These are phyloP conservation scores for Paraphoma chrysanthemicola DNA, from an alignment of 2,329 filamentous ascomycete genomes.

Conservation along the genomic window DNA sequence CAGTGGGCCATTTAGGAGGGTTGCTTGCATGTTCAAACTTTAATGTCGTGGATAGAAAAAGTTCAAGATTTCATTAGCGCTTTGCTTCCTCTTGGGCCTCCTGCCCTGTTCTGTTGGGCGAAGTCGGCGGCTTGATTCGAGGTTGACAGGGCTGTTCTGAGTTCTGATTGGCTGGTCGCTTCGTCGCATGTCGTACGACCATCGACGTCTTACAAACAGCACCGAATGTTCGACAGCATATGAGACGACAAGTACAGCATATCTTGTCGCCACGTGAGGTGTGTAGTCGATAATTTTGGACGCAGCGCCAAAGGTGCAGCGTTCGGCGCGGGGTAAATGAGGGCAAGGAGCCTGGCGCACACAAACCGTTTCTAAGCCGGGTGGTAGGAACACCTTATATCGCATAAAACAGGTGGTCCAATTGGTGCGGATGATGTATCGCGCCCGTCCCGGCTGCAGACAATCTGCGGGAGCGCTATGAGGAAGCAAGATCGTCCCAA, in stretches of 20 bases:
- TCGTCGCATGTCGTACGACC: constrained; percentile 24
- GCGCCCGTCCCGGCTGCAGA: constrained; percentile 30
- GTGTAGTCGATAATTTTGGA: not conserved
- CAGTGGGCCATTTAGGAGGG: too few species aligned
- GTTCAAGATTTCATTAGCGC: constrained; percentile 19
- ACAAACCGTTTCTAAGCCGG: not conserved
- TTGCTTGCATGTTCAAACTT: too few species aligned
- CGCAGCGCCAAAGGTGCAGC: not conserved
- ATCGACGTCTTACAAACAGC: constrained; percentile 33
- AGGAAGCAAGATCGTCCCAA: constrained; percentile 27
- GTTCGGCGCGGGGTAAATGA: constrained; percentile 1
- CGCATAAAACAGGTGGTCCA: not conserved
- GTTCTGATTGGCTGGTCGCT: constrained; percentile 30
- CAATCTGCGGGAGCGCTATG: constrained; percentile 38
- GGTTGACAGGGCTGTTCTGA: constrained; percentile 25
- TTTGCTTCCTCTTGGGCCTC: constrained; percentile 12
- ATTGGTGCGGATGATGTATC: constrained; percentile 28
- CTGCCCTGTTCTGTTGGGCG: constrained; percentile 30
- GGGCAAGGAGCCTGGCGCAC: constrained; percentile 2
- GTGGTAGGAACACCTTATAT: constrained; percentile 3
- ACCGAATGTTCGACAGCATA: constrained; percentile 21
- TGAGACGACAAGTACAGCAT: constrained; percentile 19
- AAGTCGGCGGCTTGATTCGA: constrained; percentile 34
- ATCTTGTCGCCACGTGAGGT: constrained; percentile 6
- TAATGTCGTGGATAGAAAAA: not conserved